Base-by-base conservation (phyloP, 768 basidiomycete species). In the Mrakia blollopis region DNA sequence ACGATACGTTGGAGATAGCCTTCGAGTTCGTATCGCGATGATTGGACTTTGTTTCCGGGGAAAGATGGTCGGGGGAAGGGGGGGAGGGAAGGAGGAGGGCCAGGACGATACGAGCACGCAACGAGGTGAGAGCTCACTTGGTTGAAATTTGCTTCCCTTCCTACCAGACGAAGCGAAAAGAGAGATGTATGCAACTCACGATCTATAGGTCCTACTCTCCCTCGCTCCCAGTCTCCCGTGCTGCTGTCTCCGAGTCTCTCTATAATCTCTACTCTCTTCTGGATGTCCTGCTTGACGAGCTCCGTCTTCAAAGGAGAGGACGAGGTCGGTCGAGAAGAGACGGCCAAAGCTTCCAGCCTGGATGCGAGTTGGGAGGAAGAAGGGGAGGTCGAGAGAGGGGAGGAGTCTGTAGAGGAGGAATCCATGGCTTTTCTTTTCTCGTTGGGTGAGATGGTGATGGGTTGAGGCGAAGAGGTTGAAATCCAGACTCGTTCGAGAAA, bases 141-240 rank as follows among this genome's bases (percentile, higher is more conserved):
- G 52, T 57, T 28, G 25, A 25, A 57, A 28, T 65, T 68, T 54
- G 11, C 30, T 23, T 47, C 35, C 16, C 18, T 41, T 16, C 1
- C 57, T 47, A 44, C 21, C 50, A 54, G n/a, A 28, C n/a, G 18
- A 25, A n/a, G 57, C 30, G 44, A 7, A 50, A 21, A 50, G 18
- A 16, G 14, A 47, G 44, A 2, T 50, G 14, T 41, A 11, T 11
- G 39, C 6, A 16, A 62, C 44, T 52, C 71, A 67, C 71, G 71
- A 35, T 32, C 68, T 21, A 30, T 25, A 4, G 28, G 67, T 28
- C 73, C 63, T 21, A 73, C 50, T 67, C 77, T 39, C 44, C 77
- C 77, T 57, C 60, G 71, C 73, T 78, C 77, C 77, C 77, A 78
- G 50, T 30, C 73, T 13, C 77, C 77, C 0, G 77, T 78, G 11